phyloP scores from a whole-genome alignment of 495 filamentous ascomycete genomes.

The Podospora sp. region DNA sequence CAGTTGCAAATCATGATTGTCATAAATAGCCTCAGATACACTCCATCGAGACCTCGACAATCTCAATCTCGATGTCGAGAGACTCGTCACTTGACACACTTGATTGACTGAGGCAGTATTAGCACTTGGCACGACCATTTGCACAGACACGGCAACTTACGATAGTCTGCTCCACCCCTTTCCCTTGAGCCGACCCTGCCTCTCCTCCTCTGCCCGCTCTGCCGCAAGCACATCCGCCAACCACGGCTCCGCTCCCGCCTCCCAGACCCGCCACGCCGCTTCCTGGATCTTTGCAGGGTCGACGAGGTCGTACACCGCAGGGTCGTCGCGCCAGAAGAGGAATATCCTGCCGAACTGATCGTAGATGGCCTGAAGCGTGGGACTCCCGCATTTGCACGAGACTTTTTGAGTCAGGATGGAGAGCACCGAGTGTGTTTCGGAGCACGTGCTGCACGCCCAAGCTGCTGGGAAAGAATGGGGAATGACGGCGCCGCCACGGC shows the following conservation, averaged over 20 bases:
- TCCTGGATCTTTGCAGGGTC: slow-evolving; percentile 33
- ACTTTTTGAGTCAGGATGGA: slow-evolving; percentile 25
- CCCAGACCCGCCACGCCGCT: slow-evolving; percentile 32
- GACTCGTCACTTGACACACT: background rate
- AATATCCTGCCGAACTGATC: slow-evolving; percentile 39
- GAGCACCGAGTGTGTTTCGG: slow-evolving; percentile 24
- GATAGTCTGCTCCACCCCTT: slow-evolving; percentile 30
- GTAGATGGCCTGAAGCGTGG: slow-evolving; percentile 37
- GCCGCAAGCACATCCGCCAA: slow-evolving; percentile 19
- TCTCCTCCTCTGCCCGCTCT: slow-evolving; percentile 7
- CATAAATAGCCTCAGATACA: background rate
- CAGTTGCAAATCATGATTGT: background rate
- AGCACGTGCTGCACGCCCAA: slow-evolving; percentile 37
- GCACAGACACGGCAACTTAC: slow-evolving; percentile 4
- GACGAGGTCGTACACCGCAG: slow-evolving; percentile 31
- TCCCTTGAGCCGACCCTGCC: background rate
- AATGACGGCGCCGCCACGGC: slow-evolving; percentile 18
- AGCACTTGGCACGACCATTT: background rate
- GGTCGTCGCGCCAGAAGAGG: slow-evolving; percentile 37
- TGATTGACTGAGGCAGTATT: background rate
- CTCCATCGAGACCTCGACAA: background rate
- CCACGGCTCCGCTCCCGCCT: slow-evolving; percentile 32
- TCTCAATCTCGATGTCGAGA: background rate
- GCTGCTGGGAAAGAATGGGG: slow-evolving; percentile 31
- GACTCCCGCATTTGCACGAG: slow-evolving; percentile 26